Evolutionary conservation across 2,329 filamentous ascomycete genomes (phyloP).

Genomic region (Aspergillus hortae): DNA sequence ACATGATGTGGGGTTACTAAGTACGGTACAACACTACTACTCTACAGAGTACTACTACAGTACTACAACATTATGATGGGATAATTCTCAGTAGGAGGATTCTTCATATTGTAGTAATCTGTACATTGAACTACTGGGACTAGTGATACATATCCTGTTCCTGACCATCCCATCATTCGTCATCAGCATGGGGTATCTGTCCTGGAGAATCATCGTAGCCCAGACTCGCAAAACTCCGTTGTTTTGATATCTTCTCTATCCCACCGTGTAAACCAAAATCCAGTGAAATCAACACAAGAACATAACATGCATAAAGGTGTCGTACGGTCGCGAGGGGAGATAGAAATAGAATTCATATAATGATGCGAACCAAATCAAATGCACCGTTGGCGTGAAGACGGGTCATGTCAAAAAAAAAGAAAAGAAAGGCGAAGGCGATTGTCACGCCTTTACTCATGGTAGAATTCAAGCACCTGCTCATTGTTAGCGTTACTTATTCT

Average conservation of each 20-base stretch:
- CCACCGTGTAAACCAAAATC: slow-evolving; percentile 14
- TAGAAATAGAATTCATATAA: slow-evolving; percentile 11
- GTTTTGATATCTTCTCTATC: slow-evolving; percentile 24
- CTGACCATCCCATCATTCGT: slow-evolving; percentile 17
- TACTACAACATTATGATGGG: too few relatives aligned
- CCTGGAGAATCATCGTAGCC: slow-evolving; percentile 22
- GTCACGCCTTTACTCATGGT: not conserved
- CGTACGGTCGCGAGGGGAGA: slow-evolving; percentile 9
- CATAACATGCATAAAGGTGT: slow-evolving; percentile 14
- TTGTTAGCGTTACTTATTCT: not conserved
- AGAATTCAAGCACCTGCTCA: not conserved
- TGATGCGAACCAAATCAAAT: not conserved
- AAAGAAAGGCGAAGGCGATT: not conserved
- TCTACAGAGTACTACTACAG: too few relatives aligned
- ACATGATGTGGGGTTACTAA: not conserved
- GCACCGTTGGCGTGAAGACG: not conserved
- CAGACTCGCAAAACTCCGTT: slow-evolving; percentile 30
- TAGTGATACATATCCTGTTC: slow-evolving; percentile 22
- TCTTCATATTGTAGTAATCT: slow-evolving; percentile 5
- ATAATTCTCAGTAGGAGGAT: not conserved
- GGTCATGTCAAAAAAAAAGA: not conserved
- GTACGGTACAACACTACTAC: too few relatives aligned
- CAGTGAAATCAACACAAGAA: slow-evolving; percentile 14
- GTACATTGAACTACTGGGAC: slow-evolving; percentile 22
- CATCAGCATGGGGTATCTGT: slow-evolving; percentile 15